Evolutionary conservation across 2,329 filamentous ascomycete species (phyloP).

Genomic region (Monilinia laxa): DNA sequence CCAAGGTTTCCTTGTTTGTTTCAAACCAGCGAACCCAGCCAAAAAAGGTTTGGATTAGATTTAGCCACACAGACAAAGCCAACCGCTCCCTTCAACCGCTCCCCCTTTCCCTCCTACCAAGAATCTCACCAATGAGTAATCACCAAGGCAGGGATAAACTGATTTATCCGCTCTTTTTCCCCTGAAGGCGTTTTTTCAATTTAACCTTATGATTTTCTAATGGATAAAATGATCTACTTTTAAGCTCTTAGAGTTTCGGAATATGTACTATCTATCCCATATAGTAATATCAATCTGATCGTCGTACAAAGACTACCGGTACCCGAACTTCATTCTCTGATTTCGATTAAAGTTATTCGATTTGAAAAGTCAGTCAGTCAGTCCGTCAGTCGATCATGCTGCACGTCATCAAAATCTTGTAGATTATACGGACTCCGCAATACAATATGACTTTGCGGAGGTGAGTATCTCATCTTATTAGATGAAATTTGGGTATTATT

Average conservation of each 20-base stretch:
- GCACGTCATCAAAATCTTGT: slow-evolving; percentile 6
- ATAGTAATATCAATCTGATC: not conserved
- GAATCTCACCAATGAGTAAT: not conserved
- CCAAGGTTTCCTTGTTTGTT: not conserved
- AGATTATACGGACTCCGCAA: not conserved
- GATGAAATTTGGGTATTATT: not conserved
- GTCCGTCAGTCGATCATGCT: not conserved
- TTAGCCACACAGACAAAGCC: not conserved
- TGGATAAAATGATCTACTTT: not conserved
- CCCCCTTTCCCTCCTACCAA: not conserved
- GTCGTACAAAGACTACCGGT: not conserved
- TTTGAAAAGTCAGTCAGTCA: not conserved
- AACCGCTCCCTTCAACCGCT: not conserved
- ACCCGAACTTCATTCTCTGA: not conserved
- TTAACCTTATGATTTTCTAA: not conserved
- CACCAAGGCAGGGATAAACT: not conserved
- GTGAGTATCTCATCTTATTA: not conserved
- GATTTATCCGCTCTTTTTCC: not conserved
- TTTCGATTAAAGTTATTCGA: not conserved
- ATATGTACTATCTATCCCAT: slow-evolving; percentile 1
- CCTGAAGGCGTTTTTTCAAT: slow-evolving; percentile 12
- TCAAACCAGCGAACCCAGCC: slow-evolving; percentile 7
- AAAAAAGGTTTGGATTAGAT: not conserved
- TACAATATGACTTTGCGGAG: not conserved
- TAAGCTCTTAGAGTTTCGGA: slow-evolving; percentile 17